These are phyloP conservation scores for Boeremia lycopersici DNA, from an alignment of 2,329 filamentous ascomycete genomes.

Conservation along the genomic window DNA sequence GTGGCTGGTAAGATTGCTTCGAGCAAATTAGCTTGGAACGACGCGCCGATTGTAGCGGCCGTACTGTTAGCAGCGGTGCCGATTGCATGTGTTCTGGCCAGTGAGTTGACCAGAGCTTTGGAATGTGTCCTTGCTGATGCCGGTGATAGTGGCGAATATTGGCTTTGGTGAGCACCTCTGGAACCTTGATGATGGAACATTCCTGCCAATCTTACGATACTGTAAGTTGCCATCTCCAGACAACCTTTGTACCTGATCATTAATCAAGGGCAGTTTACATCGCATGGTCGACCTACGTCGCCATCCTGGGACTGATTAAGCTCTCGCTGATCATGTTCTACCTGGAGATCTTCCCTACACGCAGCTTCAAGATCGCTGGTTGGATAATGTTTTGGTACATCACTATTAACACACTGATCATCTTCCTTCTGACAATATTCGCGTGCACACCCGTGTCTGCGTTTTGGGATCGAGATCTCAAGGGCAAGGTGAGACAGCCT, in stretches of 20 bases:
- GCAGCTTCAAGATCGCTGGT: conserved; percentile 18
- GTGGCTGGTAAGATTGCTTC: conserved; percentile 15
- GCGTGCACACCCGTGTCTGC: conserved; percentile 28
- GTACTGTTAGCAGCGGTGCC: conserved; percentile 5
- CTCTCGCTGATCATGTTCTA: conserved; percentile 34
- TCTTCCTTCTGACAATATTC: conserved; percentile 31
- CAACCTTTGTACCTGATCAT: neutral
- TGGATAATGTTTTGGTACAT: conserved; percentile 25
- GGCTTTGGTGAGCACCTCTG: conserved; percentile 32
- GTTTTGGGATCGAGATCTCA: conserved; percentile 35
- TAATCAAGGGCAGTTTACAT: conserved; percentile 21
- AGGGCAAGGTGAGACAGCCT: conserved; percentile 13
- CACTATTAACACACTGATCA: conserved; percentile 19
- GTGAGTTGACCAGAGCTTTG: neutral
- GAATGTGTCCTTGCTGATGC: neutral
- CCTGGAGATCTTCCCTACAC: conserved; percentile 33
- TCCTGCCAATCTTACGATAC: conserved; percentile 20
- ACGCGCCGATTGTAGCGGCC: conserved; percentile 13
- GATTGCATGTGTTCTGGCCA: conserved; percentile 20
- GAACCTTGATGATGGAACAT: conserved; percentile 20
- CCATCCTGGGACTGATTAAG: conserved; percentile 32
- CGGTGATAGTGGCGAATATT: conserved; percentile 2
- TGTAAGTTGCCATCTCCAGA: conserved; percentile 9
- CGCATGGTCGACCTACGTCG: conserved; percentile 24
- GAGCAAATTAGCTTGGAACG: conserved; percentile 17